Evolutionary conservation across 2,329 filamentous ascomycete genomes (phyloP).

Genomic region (Neospermospora avenae): DNA sequence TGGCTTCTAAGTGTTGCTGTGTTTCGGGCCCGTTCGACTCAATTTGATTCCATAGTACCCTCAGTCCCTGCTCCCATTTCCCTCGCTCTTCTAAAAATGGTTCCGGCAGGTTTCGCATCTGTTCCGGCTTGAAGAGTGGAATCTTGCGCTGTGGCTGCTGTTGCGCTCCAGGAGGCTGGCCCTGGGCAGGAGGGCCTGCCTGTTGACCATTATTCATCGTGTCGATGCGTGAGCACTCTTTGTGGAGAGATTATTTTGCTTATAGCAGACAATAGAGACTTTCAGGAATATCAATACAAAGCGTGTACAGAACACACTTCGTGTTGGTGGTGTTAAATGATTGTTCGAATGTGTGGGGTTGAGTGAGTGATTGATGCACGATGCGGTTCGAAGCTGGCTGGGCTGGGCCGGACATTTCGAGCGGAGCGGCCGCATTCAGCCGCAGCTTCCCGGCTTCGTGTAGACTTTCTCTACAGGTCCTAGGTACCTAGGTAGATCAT

Average conservation of each 20-base stretch:
- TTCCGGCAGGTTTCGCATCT: constrained; percentile 33
- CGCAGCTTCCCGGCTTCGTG: not conserved
- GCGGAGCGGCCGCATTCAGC: constrained; percentile 2
- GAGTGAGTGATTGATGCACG: not conserved
- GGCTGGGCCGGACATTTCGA: not conserved
- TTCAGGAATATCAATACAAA: too few species aligned
- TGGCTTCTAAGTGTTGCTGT: constrained; percentile 47
- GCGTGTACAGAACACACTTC: not conserved
- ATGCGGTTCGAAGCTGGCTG: not conserved
- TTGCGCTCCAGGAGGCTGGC: constrained; percentile 25
- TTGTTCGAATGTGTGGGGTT: not conserved
- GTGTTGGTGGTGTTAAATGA: too few species aligned
- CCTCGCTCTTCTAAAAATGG: constrained; percentile 51
- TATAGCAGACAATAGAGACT: too few species aligned
- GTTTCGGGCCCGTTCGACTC: constrained; percentile 49
- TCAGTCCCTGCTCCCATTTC: constrained; percentile 57
- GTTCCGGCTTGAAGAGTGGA: constrained; percentile 31
- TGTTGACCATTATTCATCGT: constrained; percentile 31
- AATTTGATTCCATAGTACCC: constrained; percentile 48
- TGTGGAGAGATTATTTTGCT: not conserved
- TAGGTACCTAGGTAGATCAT: too few species aligned
- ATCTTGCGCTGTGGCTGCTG: constrained; percentile 25
- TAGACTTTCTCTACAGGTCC: too few species aligned
- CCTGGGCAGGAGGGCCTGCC: constrained; percentile 24
- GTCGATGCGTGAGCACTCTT: not conserved